A percentile compares a stretch with the other conserved stretches of the same genome.
Conservation (phyloP, 805 yeast species). For the Teunomyces kruisii region DNA sequence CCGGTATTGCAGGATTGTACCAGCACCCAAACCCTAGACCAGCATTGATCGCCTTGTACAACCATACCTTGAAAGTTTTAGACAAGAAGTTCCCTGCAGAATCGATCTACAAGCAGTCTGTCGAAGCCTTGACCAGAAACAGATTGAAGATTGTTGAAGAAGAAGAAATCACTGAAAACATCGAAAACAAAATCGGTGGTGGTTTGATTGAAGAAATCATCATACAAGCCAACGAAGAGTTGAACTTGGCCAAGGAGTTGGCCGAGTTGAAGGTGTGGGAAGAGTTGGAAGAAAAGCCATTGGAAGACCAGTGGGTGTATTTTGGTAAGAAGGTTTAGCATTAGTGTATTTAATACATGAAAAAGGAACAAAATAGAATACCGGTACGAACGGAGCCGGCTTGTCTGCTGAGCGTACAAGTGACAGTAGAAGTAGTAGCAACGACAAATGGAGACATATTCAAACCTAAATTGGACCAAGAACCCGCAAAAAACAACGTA, state of each 20-base stretch:
- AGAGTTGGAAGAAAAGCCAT: slow-evolving; percentile 74
- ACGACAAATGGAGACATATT: too few species aligned
- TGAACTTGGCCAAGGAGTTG: slow-evolving; percentile 62
- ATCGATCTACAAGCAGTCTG: slow-evolving; percentile 75
- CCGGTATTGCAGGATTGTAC: slow-evolving; percentile 75
- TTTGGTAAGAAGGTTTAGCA: slow-evolving; percentile 61
- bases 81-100: slow-evolving; percentile 63
- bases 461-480: too few species aligned
- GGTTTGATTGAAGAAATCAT: slow-evolving; percentile 83
- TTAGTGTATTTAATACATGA: not conserved
- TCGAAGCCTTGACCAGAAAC: slow-evolving; percentile 67
- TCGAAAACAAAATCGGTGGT: slow-evolving; percentile 74
- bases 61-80: slow-evolving; percentile 61
- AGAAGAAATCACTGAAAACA: slow-evolving; percentile 59
- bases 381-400: too few species aligned
- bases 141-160: slow-evolving; percentile 66
- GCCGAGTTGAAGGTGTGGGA: slow-evolving; percentile 76
- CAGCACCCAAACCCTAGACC: slow-evolving; percentile 87
- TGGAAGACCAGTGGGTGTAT: slow-evolving; percentile 81
- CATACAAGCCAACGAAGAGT: slow-evolving; percentile 82
- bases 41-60: slow-evolving; percentile 67
- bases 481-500: too few species aligned
- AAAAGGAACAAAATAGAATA: not conserved
- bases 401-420: too few species aligned
- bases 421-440: too few species aligned